A percentile compares a stretch with the other conserved stretches of the same genome.
These are phyloP conservation scores for Anisodus tanguticus DNA, from an alignment of 257 asterid species.

Conservation along the genomic window DNA sequence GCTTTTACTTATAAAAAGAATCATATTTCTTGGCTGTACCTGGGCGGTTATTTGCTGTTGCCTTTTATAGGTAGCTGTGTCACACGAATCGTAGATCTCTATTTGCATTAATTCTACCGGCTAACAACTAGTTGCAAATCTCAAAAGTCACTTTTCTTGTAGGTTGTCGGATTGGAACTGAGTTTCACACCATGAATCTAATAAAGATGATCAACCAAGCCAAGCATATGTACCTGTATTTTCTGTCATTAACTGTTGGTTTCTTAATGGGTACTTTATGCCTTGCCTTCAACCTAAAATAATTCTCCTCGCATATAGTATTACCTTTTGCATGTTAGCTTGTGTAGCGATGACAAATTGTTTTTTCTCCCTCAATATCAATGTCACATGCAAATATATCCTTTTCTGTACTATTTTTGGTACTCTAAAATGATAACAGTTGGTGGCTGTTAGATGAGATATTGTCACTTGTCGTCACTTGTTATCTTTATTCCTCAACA, in stretches of 20 bases:
- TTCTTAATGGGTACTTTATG: background rate
- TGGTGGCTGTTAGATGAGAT: background rate
- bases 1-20: background rate
- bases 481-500: background rate
- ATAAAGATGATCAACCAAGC: background rate
- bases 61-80: background rate
- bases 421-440: background rate
- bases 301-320: background rate
- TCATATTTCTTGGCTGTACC: slow-evolving; percentile 19
- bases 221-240: background rate
- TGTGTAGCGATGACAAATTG: background rate
- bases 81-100: background rate
- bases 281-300: background rate
- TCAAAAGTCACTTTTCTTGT: background rate
- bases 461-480: background rate
- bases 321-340: background rate
- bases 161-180: background rate
- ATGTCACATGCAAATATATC: background rate
- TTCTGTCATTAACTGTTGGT: background rate
- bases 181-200: background rate
- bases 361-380: background rate
- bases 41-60: background rate
- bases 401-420: background rate
- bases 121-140: background rate
- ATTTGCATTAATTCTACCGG: background rate